These are phyloP conservation scores for Pseudogymnoascus sp. DNA, from an alignment of 2,329 filamentous ascomycete genomes.

Conservation along the genomic window DNA sequence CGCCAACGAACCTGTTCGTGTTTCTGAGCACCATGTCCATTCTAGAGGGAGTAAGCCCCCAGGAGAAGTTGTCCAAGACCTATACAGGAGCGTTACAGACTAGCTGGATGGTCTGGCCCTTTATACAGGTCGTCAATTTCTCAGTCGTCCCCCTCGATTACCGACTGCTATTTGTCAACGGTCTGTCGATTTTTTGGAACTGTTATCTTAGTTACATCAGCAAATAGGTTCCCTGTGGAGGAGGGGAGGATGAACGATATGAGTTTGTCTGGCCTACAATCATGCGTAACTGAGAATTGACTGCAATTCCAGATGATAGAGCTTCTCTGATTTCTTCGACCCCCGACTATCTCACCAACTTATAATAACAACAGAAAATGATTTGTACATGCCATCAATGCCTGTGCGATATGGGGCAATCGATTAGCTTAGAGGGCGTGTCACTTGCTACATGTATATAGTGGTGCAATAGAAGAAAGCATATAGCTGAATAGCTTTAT, in stretches of 20 bases:
- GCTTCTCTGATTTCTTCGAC: background rate
- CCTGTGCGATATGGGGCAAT: background rate
- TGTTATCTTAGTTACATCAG: slow-evolving; percentile 32
- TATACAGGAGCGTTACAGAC: slow-evolving; percentile 54
- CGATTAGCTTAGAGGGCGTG: background rate
- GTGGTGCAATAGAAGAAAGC: background rate
- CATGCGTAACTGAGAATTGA: background rate
- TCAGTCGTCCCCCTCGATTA: slow-evolving; percentile 60
- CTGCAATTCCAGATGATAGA: background rate
- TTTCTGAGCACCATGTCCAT: slow-evolving; percentile 63
- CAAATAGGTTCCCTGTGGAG: slow-evolving; percentile 6
- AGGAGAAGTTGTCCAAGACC: slow-evolving; percentile 51
- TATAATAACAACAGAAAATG: background rate
- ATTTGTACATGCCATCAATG: background rate
- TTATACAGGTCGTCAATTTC: slow-evolving; percentile 61
- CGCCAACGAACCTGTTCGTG: slow-evolving; percentile 52
- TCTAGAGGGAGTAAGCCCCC: slow-evolving; percentile 50
- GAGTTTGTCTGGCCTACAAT: background rate
- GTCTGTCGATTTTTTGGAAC: slow-evolving; percentile 52
- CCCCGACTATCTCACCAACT: background rate
- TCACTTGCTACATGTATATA: background rate
- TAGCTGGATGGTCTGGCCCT: slow-evolving; percentile 65
- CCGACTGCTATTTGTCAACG: slow-evolving; percentile 61
- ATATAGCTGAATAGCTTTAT: slow-evolving; percentile 3
- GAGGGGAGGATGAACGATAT: background rate